Evolutionary conservation across 2,329 filamentous ascomycete species (phyloP).

Genomic region (Colletotrichum liaoningense): DNA sequence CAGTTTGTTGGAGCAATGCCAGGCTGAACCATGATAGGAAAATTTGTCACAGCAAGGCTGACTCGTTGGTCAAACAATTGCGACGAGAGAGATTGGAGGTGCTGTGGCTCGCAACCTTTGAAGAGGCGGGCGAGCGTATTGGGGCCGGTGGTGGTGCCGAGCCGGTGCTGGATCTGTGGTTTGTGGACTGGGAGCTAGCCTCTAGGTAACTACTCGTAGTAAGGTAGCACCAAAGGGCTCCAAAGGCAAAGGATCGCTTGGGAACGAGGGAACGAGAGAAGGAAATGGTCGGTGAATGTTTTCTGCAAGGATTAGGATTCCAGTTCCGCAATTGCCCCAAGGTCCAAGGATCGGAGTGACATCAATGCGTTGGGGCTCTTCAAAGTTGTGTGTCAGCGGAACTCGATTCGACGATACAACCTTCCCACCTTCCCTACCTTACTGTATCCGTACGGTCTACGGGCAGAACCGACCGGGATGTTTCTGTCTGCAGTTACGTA

Average conservation of each 20-base stretch:
- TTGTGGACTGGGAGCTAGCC: background rate
- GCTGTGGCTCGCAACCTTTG: background rate
- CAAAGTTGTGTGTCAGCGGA: slow-evolving; percentile 31
- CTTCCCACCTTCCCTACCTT: too few relatives aligned
- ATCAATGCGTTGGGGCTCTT: slow-evolving; percentile 28
- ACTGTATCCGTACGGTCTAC: background rate
- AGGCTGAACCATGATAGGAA: slow-evolving; percentile 26
- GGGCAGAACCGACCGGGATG: background rate
- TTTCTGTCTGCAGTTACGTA: slow-evolving; percentile 23
- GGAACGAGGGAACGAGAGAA: background rate
- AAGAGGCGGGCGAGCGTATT: slow-evolving; percentile 4
- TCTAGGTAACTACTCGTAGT: too few relatives aligned
- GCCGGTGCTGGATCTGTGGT: too few relatives aligned
- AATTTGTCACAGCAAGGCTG: slow-evolving; percentile 30
- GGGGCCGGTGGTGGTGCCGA: too few relatives aligned
- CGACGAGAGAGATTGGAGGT: background rate
- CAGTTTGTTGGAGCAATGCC: slow-evolving; percentile 7
- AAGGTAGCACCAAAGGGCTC: background rate
- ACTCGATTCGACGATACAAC: slow-evolving; percentile 30
- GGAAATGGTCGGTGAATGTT: slow-evolving; percentile 19
- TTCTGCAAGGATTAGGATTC: slow-evolving; percentile 21
- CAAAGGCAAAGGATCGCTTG: background rate
- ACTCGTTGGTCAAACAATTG: slow-evolving; percentile 25
- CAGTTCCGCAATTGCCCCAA: background rate
- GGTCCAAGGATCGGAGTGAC: slow-evolving; percentile 13